Evolutionary conservation across 2,329 filamentous ascomycete species (phyloP), one percentile per base, ranked within the genome.

Genomic region (Cryphonectria radicalis): DNA sequence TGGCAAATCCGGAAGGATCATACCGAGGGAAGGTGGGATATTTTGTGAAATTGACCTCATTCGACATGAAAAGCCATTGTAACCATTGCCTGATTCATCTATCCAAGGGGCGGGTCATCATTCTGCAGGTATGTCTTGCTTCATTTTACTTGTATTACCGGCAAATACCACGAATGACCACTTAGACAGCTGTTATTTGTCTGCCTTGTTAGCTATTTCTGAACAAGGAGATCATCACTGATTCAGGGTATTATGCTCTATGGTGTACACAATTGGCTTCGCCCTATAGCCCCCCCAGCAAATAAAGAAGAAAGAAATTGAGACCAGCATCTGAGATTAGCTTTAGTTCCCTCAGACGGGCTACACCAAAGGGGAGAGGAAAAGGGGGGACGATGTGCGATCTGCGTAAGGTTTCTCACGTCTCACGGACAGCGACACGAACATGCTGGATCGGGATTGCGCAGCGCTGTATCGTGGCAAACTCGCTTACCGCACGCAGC

Each of bases 261-360:
- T 43, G 17, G 35, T 25, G 5, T 3, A 57, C n/a, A 37, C 28
- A 25, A 68, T 70, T 70, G 65, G 71, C 43, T 7, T 63, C 37
- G 25, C 19, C 35, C 53, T 19, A 59, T 19, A 22, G 22, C 65
- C 40, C 60, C 60, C 13, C 37, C 37, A 67, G 53, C 17, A 46
- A 22, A 13, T n/a, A 32, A 32, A 32, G 32, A 32, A 32, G 32
- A 32, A 32, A 32, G 3, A 32, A 43, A 22, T 46, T 35, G 53
- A 60, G 53, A 60, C 53, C 37, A 59, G 22, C 35, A 66, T 66
- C 57, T 42, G 28, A 59, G 19, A 28, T 28, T 43, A 91, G 25
- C 11, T 14, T 32, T 40, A 37, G 35, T n/a, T n/a, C 7, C 22
- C 55, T 28, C n/a, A 6, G 25, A 22, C n/a, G 22, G 46, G 8